Conservation (phyloP, 805 yeast species). For the Lipomyces spencermartinsiae region DNA sequence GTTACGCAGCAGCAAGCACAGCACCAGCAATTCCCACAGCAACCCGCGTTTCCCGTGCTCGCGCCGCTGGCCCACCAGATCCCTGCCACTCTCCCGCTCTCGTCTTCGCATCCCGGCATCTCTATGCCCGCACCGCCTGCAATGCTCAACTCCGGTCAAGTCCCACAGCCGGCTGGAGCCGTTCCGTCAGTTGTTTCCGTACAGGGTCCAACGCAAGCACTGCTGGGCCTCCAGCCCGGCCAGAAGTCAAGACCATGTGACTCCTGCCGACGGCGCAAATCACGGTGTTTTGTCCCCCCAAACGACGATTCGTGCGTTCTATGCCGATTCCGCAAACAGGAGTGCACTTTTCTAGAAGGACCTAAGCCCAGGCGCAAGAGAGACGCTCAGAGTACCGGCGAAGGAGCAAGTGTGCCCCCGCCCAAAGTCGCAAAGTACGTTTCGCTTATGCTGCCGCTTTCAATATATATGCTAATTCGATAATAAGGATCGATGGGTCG, state of each 20-base stretch:
- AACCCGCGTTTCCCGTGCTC: neutral
- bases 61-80: neutral
- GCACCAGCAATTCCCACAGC: neutral
- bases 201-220: constrained; percentile 18
- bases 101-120: constrained; percentile 2
- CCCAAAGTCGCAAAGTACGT: neutral
- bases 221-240: constrained; percentile 27
- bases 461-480: constrained; percentile 43
- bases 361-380: constrained; percentile 52
- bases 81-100: constrained; percentile 7
- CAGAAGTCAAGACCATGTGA: constrained; percentile 67
- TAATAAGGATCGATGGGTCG: constrained; percentile 16
- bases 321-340: constrained; percentile 78
- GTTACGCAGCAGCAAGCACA: constrained; percentile 14
- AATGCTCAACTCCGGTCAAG: neutral
- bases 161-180: constrained; percentile 11
- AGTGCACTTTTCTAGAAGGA: constrained; percentile 78
- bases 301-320: constrained; percentile 58
- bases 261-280: constrained; percentile 80
- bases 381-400: constrained; percentile 5
- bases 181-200: constrained; percentile 9
- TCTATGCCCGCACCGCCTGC: neutral
- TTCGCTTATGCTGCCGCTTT: neutral
- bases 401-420: neutral
- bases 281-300: constrained; percentile 75